Evolutionary conservation across 306 rosid genomes (phyloP).

Genomic region (Astragalus membranaceus): DNA sequence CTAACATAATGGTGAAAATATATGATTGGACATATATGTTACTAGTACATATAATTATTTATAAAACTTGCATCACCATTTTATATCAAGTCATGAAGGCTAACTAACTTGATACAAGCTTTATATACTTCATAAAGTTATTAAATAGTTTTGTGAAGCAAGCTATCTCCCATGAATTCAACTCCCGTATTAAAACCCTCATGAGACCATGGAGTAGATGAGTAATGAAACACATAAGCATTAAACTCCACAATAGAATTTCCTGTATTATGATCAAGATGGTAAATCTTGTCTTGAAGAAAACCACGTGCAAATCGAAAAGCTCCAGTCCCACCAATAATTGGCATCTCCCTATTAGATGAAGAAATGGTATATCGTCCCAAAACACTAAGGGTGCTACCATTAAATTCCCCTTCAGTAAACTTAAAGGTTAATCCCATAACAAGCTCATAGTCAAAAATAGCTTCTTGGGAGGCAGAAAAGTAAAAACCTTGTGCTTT

Average conservation of each 20-base stretch:
- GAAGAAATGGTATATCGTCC: constrained; percentile 27
- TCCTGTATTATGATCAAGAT: not conserved
- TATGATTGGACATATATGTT: no score
- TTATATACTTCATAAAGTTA: no score
- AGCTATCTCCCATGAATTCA: not conserved
- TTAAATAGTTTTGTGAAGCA: no score
- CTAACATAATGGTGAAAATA: no score
- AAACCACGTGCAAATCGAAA: constrained; percentile 74
- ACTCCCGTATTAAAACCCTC: not conserved
- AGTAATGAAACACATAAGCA: constrained; percentile 53
- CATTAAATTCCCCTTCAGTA: constrained; percentile 34
- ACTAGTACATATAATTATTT: no score
- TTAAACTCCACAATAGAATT: constrained; percentile 62
- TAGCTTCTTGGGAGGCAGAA: not conserved
- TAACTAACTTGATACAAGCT: no score
- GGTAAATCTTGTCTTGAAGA: constrained; percentile 35
- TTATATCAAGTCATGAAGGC: no score
- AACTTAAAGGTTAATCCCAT: constrained; percentile 34
- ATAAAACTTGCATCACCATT: no score
- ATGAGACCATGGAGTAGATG: not conserved
- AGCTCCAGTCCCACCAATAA: constrained; percentile 50
- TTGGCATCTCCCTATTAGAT: constrained; percentile 40
- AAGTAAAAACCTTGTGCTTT: constrained; percentile 46
- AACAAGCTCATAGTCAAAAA: not conserved
- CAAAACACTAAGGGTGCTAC: constrained; percentile 39